Evolutionary conservation across 1,139 yeast species (phyloP).

Genomic region (Debaryomyces robertsiae): DNA sequence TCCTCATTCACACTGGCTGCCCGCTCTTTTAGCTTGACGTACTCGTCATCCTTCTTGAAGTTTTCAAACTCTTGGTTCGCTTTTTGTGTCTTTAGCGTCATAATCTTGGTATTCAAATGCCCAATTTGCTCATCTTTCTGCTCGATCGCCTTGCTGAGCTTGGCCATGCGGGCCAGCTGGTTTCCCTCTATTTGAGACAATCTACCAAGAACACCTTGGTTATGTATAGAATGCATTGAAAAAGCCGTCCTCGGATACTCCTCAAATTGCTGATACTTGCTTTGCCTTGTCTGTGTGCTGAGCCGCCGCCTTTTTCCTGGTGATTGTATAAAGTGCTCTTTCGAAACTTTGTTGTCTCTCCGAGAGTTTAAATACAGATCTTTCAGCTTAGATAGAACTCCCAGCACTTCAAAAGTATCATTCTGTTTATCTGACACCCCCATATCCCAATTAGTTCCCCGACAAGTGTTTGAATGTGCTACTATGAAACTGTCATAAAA

Average conservation of each 20-base stretch:
- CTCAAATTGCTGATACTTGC: not conserved
- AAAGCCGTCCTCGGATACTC: not conserved
- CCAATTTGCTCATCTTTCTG: constrained; percentile 21
- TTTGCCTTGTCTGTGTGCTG: not conserved
- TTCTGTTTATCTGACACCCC: not conserved
- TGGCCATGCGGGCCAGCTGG: constrained; percentile 13
- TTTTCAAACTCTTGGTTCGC: constrained; percentile 37
- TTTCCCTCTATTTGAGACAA: constrained; percentile 16
- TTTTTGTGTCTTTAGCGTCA: constrained; percentile 41
- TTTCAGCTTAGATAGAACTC: not conserved
- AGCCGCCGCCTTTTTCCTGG: constrained; percentile 6
- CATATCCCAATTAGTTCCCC: not conserved
- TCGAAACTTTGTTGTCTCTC: not conserved
- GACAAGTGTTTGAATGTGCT: no score
- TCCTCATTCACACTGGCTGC: constrained; percentile 25
- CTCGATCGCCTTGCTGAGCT: constrained; percentile 19
- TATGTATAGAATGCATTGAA: constrained; percentile 3
- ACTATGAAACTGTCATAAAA: constrained; percentile 3
- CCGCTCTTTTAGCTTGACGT: constrained; percentile 24
- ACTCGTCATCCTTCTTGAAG: constrained; percentile 42
- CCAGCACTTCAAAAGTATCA: not conserved
- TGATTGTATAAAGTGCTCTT: constrained; percentile 1
- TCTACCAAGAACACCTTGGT: constrained; percentile 8
- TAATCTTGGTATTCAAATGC: constrained; percentile 25
- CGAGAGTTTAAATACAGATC: constrained; percentile 1